Evolutionary conservation across 768 basidiomycete species (phyloP).

Genomic region (Suillus subalutaceus): DNA sequence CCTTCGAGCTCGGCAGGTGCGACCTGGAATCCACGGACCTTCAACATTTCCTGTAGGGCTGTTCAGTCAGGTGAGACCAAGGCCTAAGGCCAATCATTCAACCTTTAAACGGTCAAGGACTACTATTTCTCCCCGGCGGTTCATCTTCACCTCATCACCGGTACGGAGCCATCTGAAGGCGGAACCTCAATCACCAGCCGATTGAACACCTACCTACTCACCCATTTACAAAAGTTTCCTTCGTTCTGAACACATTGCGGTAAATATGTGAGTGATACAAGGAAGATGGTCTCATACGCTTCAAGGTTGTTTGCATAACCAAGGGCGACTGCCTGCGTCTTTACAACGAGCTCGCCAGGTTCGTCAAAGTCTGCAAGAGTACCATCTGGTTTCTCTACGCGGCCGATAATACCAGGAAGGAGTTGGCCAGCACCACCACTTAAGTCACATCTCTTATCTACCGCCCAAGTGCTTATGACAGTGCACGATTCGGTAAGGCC

Average conservation of each 20-base stretch:
- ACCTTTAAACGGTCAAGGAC: constrained; percentile 78
- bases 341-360: constrained; percentile 63
- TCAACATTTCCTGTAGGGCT: constrained; percentile 65
- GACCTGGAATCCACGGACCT: constrained; percentile 61
- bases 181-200: constrained; percentile 6
- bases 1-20: constrained; percentile 72
- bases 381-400: constrained; percentile 62
- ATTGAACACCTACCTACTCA: constrained; percentile 2
- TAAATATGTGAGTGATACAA: constrained; percentile 14
- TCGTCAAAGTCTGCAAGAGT: constrained; percentile 58
- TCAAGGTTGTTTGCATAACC: constrained; percentile 59
- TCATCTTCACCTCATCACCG: constrained; percentile 70
- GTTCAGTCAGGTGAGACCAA: not conserved
- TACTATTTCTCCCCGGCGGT: constrained; percentile 62
- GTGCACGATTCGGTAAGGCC: constrained; percentile 70
- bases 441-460: constrained; percentile 45
- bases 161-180: constrained; percentile 61
- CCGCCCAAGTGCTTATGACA: constrained; percentile 50
- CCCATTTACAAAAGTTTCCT: constrained; percentile 63
- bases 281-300: constrained; percentile 48
- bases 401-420: constrained; percentile 57
- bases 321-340: constrained; percentile 60
- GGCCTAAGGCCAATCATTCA: constrained; percentile 2
- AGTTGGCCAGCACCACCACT: constrained; percentile 62
- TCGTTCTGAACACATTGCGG: constrained; percentile 44